These are phyloP conservation scores for Blastomyces percursus DNA, from an alignment of 2,329 filamentous ascomycete genomes.

Conservation along the genomic window DNA sequence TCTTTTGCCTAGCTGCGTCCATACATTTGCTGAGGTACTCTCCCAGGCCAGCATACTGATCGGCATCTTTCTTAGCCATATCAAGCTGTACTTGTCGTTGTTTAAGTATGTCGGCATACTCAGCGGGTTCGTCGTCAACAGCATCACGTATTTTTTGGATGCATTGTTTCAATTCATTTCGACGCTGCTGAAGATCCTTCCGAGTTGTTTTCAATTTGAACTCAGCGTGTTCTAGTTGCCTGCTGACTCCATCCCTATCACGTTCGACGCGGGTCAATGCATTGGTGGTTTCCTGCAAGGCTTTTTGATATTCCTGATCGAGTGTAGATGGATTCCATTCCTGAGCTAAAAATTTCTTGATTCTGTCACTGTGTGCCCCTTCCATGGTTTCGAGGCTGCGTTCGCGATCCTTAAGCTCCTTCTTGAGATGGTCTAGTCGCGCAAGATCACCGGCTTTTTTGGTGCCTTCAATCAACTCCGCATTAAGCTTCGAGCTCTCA, in stretches of 20 bases:
- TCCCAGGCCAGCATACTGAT: conserved; percentile 55
- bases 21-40: conserved; percentile 62
- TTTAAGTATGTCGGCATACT: conserved; percentile 43
- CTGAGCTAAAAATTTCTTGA: conserved; percentile 52
- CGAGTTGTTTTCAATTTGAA: conserved; percentile 57
- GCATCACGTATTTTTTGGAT: conserved; percentile 52
- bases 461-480: conserved; percentile 75
- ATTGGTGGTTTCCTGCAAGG: conserved; percentile 47
- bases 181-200: conserved; percentile 54
- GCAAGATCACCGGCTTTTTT: conserved; percentile 72
- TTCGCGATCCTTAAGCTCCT: conserved; percentile 63
- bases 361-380: conserved; percentile 59
- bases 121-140: conserved; percentile 41
- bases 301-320: conserved; percentile 58
- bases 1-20: conserved; percentile 53
- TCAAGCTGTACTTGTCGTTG: conserved; percentile 44
- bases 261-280: conserved; percentile 55
- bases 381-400: conserved; percentile 66
- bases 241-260: conserved; percentile 56
- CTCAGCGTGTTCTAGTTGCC: conserved; percentile 66
- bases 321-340: conserved; percentile 61
- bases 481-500: conserved; percentile 58
- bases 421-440: conserved; percentile 70
- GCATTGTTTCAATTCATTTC: conserved; percentile 50
- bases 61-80: conserved; percentile 50